Evolutionary conservation across 23 red algal genomes (phyloP), one percentile per base, ranked within the genome.

Genomic region (Agarophyton chilense): DNA sequence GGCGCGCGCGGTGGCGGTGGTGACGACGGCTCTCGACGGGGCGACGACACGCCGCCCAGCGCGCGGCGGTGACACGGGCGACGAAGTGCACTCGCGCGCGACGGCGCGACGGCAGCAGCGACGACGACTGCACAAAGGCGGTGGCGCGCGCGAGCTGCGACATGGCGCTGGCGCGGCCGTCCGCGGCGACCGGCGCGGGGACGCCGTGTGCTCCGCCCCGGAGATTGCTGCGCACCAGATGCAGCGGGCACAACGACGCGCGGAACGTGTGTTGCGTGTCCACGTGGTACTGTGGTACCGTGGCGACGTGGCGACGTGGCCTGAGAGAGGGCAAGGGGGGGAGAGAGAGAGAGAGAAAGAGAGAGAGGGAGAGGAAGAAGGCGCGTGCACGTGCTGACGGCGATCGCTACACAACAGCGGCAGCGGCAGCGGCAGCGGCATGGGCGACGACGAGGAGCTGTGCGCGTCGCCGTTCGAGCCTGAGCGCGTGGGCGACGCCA

Each of bases 381-480:
- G 80, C 28, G 6, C 55, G 39, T 39, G 53, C 53, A 5, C 46
- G 52, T 49, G 45, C 45, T 49, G 45, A 49, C 45, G 45, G 45
- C 45, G 45, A 7, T 21, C 1, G n/a, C 18, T n/a, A n/a, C n/a
- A n/a, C n/a, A n/a, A n/a, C n/a, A n/a, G n/a, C n/a, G n/a, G 74
- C 35, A 3, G 74, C 33, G 7, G 51, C 31, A 3, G 14, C 42
- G 1, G 44, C 74, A 24, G 10, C 22, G 60, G 29, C 19, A 78
- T 61, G 70, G 55, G 34, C n/a, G 57, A 91, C 35, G 87, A 56
- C 13, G 79, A 92, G 43, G 92, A 95, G 53, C n/a, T n/a, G n/a
- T 84, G 82, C 79, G 57, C 61, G 21, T 39, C 92, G 24, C 92
- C 92, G 36, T 95, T 75, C 81, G 92, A 95, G 52, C 92, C 92